A percentile compares a stretch with the other conserved stretches of the same genome.
These are phyloP conservation scores for Exsudoporus floridanus DNA, from an alignment of 1,284 basidiomycete genomes.

Conservation along the genomic window DNA sequence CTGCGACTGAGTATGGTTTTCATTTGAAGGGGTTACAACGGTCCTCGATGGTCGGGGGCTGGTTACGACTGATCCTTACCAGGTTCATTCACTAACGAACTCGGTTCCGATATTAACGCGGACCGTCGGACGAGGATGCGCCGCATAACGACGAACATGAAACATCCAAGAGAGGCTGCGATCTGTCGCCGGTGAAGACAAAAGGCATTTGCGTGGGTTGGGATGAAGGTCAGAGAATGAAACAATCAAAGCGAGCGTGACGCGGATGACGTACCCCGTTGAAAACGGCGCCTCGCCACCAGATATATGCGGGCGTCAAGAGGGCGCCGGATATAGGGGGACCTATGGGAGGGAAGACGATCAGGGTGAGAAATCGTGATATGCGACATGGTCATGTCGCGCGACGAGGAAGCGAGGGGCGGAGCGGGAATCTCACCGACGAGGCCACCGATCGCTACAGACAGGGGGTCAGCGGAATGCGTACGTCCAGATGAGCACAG, in stretches of 20 bases:
- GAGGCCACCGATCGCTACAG: slow-evolving; percentile 29
- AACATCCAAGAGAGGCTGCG: slow-evolving; percentile 24
- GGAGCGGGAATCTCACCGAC: slow-evolving; percentile 19
- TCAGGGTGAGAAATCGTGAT: neutral
- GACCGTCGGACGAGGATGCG: slow-evolving; percentile 21
- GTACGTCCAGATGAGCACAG: neutral
- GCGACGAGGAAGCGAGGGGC: too few species aligned
- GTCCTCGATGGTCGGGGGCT: neutral
- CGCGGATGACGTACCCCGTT: slow-evolving; percentile 34
- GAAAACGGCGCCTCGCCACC: slow-evolving; percentile 35
- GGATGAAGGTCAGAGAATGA: too few species aligned
- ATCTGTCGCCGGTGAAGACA: slow-evolving; percentile 9
- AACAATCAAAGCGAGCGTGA: too few species aligned
- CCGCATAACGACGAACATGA: slow-evolving; percentile 32
- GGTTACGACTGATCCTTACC: neutral
- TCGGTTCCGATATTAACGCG: neutral
- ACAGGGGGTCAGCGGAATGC: neutral
- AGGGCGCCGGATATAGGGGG: slow-evolving; percentile 34
- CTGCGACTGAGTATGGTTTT: too few species aligned
- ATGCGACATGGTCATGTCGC: too few species aligned
- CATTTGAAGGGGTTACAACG: neutral
- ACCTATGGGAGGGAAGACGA: slow-evolving; percentile 13
- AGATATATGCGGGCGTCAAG: slow-evolving; percentile 27
- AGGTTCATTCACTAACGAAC: neutral
- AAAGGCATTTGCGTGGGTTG: too few species aligned